phyloP scores from a whole-genome alignment of 2,329 filamentous ascomycete genomes.

The Didymellaceae sp. region DNA sequence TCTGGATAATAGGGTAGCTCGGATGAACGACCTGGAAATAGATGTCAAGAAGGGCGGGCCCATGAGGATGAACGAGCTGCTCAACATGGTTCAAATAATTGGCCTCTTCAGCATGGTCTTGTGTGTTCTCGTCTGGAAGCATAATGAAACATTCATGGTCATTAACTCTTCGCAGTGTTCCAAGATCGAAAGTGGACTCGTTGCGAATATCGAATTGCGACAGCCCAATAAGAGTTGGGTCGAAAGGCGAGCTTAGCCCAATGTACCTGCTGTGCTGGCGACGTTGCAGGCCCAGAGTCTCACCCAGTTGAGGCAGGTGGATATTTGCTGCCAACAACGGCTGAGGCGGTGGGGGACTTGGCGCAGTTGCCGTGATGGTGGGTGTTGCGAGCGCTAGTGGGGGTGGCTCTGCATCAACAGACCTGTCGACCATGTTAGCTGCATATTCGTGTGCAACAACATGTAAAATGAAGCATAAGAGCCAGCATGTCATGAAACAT shows the following conservation, averaged over 20 bases:
- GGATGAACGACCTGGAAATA: constrained; percentile 85
- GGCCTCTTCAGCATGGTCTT: constrained; percentile 72
- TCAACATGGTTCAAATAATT: constrained; percentile 77
- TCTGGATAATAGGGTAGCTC: constrained; percentile 82
- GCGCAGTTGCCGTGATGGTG: constrained; percentile 50
- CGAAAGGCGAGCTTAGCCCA: constrained; percentile 81
- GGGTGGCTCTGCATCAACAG: constrained; percentile 49
- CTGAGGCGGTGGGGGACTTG: constrained; percentile 45
- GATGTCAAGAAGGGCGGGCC: constrained; percentile 76
- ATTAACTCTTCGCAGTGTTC: constrained; percentile 74
- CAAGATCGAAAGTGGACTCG: constrained; percentile 73
- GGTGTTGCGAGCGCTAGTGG: constrained; percentile 49
- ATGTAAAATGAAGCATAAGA: too few relatives aligned
- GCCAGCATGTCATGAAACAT: too few relatives aligned
- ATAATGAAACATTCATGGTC: constrained; percentile 80
- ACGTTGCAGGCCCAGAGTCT: constrained; percentile 72
- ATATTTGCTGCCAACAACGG: constrained; percentile 34
- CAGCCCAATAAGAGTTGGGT: constrained; percentile 81
- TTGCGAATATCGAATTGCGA: constrained; percentile 82
- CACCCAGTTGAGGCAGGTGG: constrained; percentile 50
- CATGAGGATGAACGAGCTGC: constrained; percentile 75
- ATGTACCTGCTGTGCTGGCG: constrained; percentile 85
- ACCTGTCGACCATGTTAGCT: constrained; percentile 43
- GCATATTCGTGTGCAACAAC: constrained; percentile 12
- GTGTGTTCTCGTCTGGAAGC: constrained; percentile 75